Conservation (phyloP, 176 grass and related monocot species). For the Neostapfia colusana region DNA sequence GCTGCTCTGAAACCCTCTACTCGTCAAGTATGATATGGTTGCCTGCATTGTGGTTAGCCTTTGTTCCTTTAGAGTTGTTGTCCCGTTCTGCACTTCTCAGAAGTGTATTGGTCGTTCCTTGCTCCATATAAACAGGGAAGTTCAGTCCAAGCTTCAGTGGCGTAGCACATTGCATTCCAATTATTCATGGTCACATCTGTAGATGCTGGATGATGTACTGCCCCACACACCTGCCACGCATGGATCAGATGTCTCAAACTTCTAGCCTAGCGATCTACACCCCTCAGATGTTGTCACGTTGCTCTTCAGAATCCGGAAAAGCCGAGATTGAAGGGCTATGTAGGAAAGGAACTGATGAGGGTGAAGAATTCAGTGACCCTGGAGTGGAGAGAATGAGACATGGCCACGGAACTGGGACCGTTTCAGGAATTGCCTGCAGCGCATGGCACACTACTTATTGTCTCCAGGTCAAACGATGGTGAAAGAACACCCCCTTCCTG, state of each 20-base stretch:
- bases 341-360: conserved; percentile 27
- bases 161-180: conserved; percentile 14
- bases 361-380: conserved; percentile 31
- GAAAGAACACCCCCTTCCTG: conserved; percentile 16
- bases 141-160: conserved; percentile 10
- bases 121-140: conserved; percentile 3
- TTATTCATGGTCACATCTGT: conserved; percentile 52
- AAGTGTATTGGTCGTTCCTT: not conserved
- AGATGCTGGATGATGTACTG: conserved; percentile 32
- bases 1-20: not conserved
- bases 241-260: conserved; percentile 26
- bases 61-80: not conserved
- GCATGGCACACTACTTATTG: conserved; percentile 40
- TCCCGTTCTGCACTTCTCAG: conserved; percentile 5
- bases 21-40: not conserved
- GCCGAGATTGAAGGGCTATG: not conserved
- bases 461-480: conserved; percentile 42
- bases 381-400: conserved; percentile 9
- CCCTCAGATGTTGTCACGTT: conserved; percentile 39
- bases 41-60: conserved; percentile 14
- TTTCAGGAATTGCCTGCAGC: conserved; percentile 38
- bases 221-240: conserved; percentile 17
- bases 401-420: conserved; percentile 24
- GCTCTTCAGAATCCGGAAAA: conserved; percentile 37
- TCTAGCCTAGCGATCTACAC: conserved; percentile 27